Percentiles rank a stretch among this genome's conserved stretches.
Evolutionary conservation across 2,329 filamentous ascomycete species (phyloP).

Genomic region (Nemania abortiva): DNA sequence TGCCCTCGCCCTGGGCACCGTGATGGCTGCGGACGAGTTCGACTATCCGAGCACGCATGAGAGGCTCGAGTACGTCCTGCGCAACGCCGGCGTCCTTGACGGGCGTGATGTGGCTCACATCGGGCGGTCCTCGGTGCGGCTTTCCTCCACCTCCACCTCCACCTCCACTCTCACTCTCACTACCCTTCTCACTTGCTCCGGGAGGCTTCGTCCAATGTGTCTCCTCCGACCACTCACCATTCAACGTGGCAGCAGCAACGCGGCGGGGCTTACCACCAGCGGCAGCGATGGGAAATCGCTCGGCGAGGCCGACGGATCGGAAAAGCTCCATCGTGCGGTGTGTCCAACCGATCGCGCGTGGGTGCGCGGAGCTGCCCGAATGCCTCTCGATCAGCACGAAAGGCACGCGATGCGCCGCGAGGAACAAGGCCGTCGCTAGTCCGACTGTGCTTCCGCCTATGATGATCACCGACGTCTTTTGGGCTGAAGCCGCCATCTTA

Average conservation of each 20-base stretch:
- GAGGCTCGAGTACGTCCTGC: background rate
- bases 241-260: background rate
- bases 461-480: too few relatives aligned
- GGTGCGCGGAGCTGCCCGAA: slow-evolving; percentile 11
- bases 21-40: background rate
- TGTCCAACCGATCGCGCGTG: slow-evolving; percentile 22
- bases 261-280: background rate
- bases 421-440: background rate
- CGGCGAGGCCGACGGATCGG: slow-evolving; percentile 13
- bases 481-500: too few relatives aligned
- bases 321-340: slow-evolving; percentile 23
- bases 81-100: background rate
- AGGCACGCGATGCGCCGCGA: slow-evolving; percentile 14
- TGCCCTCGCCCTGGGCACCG: background rate
- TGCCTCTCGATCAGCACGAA: slow-evolving; percentile 22
- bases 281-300: slow-evolving; percentile 7
- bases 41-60: background rate
- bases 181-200: background rate
- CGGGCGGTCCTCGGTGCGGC: background rate
- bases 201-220: slow-evolving; percentile 3
- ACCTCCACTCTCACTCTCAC: background rate
- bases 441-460: too few relatives aligned
- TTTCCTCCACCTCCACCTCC: background rate
- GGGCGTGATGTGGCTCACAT: background rate
- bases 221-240: slow-evolving; percentile 4